A percentile compares a stretch with the other conserved stretches of the same genome.
Evolutionary conservation across 768 basidiomycete species (phyloP).

Genomic region (Pulveroboletus sp.): DNA sequence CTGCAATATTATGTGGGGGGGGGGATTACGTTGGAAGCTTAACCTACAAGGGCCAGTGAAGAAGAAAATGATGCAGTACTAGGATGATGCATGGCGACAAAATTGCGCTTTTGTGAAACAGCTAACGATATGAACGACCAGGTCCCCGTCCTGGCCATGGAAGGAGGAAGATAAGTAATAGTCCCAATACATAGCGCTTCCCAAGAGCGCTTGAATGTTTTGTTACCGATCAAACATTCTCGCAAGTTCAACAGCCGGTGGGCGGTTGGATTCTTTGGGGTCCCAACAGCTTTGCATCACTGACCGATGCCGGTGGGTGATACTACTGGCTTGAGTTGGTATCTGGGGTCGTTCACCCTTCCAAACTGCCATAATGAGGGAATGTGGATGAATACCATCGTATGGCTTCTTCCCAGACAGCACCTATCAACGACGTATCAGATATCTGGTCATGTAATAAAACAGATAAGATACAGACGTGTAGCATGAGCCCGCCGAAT

Average conservation of each 20-base stretch:
- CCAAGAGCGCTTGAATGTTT: neutral
- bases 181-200: too few species aligned
- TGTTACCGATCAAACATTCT: neutral
- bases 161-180: neutral
- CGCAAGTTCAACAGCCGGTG: slow-evolving; percentile 10
- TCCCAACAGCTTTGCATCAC: slow-evolving; percentile 20
- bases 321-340: neutral
- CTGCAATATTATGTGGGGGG: too few species aligned
- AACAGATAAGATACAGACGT: slow-evolving; percentile 16
- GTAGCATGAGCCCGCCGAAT: slow-evolving; percentile 35
- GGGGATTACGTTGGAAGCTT: too few species aligned
- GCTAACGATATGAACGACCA: neutral
- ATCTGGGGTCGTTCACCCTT: slow-evolving; percentile 14
- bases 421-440: slow-evolving; percentile 15
- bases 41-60: too few species aligned
- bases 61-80: too few species aligned
- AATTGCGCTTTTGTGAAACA: too few species aligned
- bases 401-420: slow-evolving; percentile 21
- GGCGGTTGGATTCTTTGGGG: slow-evolving; percentile 13
- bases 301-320: neutral
- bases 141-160: neutral
- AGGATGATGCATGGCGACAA: too few species aligned
- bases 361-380: neutral
- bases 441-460: neutral
- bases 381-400: neutral